phyloP scores from a whole-genome alignment of 2,329 filamentous ascomycete species.

The Thielaviopsis musarum region DNA sequence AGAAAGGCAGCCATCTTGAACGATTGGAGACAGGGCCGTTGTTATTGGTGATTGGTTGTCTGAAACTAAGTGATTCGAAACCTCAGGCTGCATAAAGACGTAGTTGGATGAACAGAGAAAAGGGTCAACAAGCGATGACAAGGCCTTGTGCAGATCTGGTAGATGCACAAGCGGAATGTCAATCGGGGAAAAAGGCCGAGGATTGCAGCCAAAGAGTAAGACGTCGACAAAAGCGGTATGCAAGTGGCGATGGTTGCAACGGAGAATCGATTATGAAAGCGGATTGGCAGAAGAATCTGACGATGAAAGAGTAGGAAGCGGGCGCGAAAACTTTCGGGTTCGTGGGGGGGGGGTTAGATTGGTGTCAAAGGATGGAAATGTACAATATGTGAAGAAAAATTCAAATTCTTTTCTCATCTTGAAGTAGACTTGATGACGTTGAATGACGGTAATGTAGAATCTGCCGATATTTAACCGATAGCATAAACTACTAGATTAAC shows the following conservation, averaged over 20 bases:
- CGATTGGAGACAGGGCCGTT: not conserved
- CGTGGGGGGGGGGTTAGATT: too few relatives aligned
- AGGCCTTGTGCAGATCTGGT: not conserved
- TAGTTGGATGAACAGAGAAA: not conserved
- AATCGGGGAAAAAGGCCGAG: not conserved
- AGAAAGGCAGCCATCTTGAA: not conserved
- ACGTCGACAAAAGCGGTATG: not conserved
- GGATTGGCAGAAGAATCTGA: too few relatives aligned
- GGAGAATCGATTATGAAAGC: too few relatives aligned
- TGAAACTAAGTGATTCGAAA: not conserved
- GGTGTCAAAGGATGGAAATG: too few relatives aligned
- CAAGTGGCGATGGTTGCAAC: too few relatives aligned
- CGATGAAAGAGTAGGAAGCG: too few relatives aligned
- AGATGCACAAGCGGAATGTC: conserved; percentile 2
- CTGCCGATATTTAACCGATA: not conserved
- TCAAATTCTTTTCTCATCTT: not conserved
- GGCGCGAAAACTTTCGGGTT: too few relatives aligned
- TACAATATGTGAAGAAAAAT: not conserved
- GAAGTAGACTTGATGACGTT: not conserved
- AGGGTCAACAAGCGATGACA: not conserved
- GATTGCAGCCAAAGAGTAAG: not conserved
- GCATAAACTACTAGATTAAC: not conserved
- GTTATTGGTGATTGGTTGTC: not conserved
- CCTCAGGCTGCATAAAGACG: conserved; percentile 3
- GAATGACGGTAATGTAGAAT: not conserved